Percentiles rank a stretch among this genome's conserved stretches.
phyloP scores from a whole-genome alignment of 805 yeast genomes.

The Candida succiphila region DNA sequence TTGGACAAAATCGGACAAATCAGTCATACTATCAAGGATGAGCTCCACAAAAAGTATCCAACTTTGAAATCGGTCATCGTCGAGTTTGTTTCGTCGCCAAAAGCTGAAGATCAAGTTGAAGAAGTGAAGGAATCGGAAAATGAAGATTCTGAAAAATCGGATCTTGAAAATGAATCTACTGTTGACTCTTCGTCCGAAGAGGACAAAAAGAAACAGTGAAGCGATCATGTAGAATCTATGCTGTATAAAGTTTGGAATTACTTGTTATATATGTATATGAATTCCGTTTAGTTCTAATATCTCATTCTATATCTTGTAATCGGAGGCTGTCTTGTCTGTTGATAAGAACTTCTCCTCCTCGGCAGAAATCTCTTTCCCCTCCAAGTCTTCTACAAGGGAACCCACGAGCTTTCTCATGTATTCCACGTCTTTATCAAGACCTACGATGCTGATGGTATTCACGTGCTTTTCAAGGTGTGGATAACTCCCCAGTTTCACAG shows the following conservation, averaged over 20 bases:
- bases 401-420: constrained; percentile 26
- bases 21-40: constrained; percentile 14
- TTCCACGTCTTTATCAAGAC: constrained; percentile 30
- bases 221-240: not conserved
- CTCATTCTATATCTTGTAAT: too few species aligned
- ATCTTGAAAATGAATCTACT: too few species aligned
- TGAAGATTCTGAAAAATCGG: constrained; percentile 2
- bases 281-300: too few species aligned
- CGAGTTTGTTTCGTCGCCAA: constrained; percentile 18
- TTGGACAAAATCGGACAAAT: constrained; percentile 23
- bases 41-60: constrained; percentile 23
- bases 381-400: constrained; percentile 25
- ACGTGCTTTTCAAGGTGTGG: constrained; percentile 62
- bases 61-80: constrained; percentile 24
- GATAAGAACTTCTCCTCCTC: constrained; percentile 39
- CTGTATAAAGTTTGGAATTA: not conserved
- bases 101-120: constrained; percentile 3
- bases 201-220: not conserved
- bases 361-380: constrained; percentile 48
- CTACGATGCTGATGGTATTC: constrained; percentile 69
- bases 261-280: too few species aligned
- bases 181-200: not conserved
- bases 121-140: constrained; percentile 3
- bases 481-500: constrained; percentile 71
- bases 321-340: constrained; percentile 3